Conservation (phyloP, 768 basidiomycete genomes). For the Rhodotorula graminis region DNA sequence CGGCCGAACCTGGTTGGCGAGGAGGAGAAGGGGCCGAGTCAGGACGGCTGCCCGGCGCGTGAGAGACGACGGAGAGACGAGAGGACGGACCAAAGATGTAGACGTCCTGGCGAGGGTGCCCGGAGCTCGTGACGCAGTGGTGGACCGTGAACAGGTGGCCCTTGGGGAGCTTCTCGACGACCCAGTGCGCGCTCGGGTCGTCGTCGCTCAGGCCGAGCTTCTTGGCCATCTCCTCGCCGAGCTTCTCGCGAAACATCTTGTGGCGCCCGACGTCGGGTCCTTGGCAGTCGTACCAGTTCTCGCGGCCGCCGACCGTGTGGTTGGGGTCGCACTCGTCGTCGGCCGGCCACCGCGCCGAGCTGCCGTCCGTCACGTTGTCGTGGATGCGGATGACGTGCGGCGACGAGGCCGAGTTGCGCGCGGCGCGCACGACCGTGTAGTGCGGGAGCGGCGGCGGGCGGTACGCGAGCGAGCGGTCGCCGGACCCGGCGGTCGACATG, state of each 20-base stretch:
- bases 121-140: slow-evolving; percentile 57
- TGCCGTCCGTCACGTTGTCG: slow-evolving; percentile 15
- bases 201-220: slow-evolving; percentile 44
- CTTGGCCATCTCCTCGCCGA: slow-evolving; percentile 52
- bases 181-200: slow-evolving; percentile 49
- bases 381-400: slow-evolving; percentile 17
- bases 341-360: background rate
- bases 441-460: slow-evolving; percentile 18
- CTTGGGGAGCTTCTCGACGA: slow-evolving; percentile 61
- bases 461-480: background rate
- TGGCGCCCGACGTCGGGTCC: background rate
- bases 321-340: background rate
- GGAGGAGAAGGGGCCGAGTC: no score
- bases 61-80: no score
- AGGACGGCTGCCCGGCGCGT: no score
- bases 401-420: background rate
- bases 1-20: slow-evolving; percentile 50
- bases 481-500: background rate
- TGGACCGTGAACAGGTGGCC: slow-evolving; percentile 72
- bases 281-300: slow-evolving; percentile 13
- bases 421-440: slow-evolving; percentile 8
- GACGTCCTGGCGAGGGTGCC: slow-evolving; percentile 62
- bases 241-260: slow-evolving; percentile 48
- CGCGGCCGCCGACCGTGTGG: background rate
- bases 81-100: slow-evolving; percentile 64